These are phyloP conservation scores for Suillus sp. DNA, from an alignment of 768 basidiomycete genomes.

Conservation along the genomic window DNA sequence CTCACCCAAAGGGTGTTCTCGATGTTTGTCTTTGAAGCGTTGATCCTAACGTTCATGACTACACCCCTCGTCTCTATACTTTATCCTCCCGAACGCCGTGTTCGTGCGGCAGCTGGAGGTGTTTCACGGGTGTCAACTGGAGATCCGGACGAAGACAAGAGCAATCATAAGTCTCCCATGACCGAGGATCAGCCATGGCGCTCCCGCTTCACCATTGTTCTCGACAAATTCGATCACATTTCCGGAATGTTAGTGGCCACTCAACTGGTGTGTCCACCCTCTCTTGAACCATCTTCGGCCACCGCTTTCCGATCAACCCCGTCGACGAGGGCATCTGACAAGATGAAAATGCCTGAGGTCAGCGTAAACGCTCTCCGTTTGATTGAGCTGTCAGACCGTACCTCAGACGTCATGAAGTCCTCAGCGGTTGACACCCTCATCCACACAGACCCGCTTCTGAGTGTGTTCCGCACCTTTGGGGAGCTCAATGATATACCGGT, in stretches of 20 bases:
- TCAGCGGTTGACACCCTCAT: slow-evolving; percentile 73
- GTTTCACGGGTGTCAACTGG: background rate
- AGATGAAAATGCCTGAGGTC: slow-evolving; percentile 7
- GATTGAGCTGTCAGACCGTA: slow-evolving; percentile 86
- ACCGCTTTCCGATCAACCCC: background rate
- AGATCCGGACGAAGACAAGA: slow-evolving; percentile 7
- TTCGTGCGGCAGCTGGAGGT: slow-evolving; percentile 48
- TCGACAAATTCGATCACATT: slow-evolving; percentile 88
- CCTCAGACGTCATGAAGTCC: slow-evolving; percentile 83
- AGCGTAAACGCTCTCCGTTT: slow-evolving; percentile 80
- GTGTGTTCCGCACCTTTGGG: slow-evolving; percentile 78
- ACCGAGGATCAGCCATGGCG: slow-evolving; percentile 21
- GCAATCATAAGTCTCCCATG: background rate
- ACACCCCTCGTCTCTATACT: slow-evolving; percentile 71
- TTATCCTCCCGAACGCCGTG: slow-evolving; percentile 66
- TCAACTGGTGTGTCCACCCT: slow-evolving; percentile 65
- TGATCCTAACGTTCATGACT: slow-evolving; percentile 85
- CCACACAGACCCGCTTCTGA: slow-evolving; percentile 69
- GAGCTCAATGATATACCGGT: slow-evolving; percentile 68
- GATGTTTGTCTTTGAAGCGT: slow-evolving; percentile 90
- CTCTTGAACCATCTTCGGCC: slow-evolving; percentile 9
- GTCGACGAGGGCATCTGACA: slow-evolving; percentile 10
- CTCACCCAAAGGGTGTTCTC: slow-evolving; percentile 81
- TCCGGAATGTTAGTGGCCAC: slow-evolving; percentile 89
- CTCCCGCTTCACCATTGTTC: slow-evolving; percentile 74